These are phyloP conservation scores for Babesia ovis DNA, from an alignment of 169 alveolate species.

Conservation along the genomic window DNA sequence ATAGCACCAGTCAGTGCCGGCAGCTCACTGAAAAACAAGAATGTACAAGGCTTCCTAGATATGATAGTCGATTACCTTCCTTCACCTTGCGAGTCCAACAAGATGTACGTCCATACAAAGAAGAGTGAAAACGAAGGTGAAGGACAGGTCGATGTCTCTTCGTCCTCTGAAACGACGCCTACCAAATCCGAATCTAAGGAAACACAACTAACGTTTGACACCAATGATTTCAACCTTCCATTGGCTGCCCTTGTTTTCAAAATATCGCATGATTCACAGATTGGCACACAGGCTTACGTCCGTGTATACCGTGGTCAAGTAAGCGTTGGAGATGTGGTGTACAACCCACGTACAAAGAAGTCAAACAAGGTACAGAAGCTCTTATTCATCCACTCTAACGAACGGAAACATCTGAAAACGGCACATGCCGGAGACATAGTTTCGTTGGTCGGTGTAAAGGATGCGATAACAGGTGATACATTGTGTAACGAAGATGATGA, in stretches of 20 bases:
- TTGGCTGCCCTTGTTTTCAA: constrained; percentile 71
- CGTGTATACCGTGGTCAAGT: constrained; percentile 81
- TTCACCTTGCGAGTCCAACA: constrained; percentile 78
- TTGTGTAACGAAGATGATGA: constrained; percentile 69
- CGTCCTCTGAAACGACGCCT: background rate
- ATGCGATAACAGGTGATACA: constrained; percentile 85
- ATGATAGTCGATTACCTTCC: constrained; percentile 84
- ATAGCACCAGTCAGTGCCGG: constrained; percentile 88
- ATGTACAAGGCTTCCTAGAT: constrained; percentile 71
- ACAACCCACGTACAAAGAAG: constrained; percentile 77
- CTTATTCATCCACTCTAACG: constrained; percentile 83
- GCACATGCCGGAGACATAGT: constrained; percentile 82
- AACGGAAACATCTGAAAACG: constrained; percentile 74
- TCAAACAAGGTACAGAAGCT: constrained; percentile 81
- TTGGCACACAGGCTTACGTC: constrained; percentile 75
- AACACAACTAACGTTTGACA: constrained; percentile 29
- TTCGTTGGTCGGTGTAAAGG: constrained; percentile 80
- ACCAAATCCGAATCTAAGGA: background rate
- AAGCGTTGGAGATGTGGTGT: constrained; percentile 73
- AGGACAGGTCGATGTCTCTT: background rate
- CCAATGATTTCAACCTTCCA: constrained; percentile 56
- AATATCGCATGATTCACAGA: constrained; percentile 69
- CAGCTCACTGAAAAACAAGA: constrained; percentile 88
- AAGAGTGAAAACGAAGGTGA: constrained; percentile 3
- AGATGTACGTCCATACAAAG: constrained; percentile 26